Evolutionary conservation across 495 filamentous ascomycete species (phyloP), one percentile per base, ranked within the genome.

Genomic region (Penicillium salamii): DNA sequence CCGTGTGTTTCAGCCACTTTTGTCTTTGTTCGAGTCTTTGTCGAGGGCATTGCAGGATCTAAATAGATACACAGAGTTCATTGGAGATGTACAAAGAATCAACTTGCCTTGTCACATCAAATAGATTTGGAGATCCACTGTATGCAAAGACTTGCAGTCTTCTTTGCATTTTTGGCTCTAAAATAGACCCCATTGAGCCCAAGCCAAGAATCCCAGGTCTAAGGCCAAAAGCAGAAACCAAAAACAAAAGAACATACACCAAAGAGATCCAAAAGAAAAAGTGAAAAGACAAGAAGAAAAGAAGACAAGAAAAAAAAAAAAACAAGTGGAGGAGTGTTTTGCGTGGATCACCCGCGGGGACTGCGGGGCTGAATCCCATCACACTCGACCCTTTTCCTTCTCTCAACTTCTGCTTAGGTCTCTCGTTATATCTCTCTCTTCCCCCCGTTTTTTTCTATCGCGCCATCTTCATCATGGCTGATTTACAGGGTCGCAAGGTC

Each of bases 401-500:
- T 33, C 31, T 43, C 24, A 52, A 29, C 59, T 55, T 49, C 40
- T 42, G 37, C 40, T 44, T 49, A 24, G 38, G 21, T 13, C 49
- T 42, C 26, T 7, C 43, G 15, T 51, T 23, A 5, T 45, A 21
- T 41, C 54, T 37, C 43, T 40, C 28, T 46, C 42, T 36, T 49
- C 36, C 37, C 24, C 33, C 38, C 31, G 20, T 45, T 18, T 36
- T 46, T 42, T 32, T 40, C 19, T 28, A 29, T 23, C 40, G 34
- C 40, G 41, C 29, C 18, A 24, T 43, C 38, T 46, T 26, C 61
- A 53, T 29, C 64, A 92, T 91, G 88, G 75, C 80, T 58, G 87
- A 91, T 67, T 75, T 95, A 42, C 82, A 84, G 55, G 89, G 89
- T 64, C 88, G 91, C 65, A 96, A 95, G 78, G 80, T 91, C 70